These are phyloP conservation scores for Ceriops tagal DNA, from an alignment of 345 rosid genomes.

Conservation along the genomic window DNA sequence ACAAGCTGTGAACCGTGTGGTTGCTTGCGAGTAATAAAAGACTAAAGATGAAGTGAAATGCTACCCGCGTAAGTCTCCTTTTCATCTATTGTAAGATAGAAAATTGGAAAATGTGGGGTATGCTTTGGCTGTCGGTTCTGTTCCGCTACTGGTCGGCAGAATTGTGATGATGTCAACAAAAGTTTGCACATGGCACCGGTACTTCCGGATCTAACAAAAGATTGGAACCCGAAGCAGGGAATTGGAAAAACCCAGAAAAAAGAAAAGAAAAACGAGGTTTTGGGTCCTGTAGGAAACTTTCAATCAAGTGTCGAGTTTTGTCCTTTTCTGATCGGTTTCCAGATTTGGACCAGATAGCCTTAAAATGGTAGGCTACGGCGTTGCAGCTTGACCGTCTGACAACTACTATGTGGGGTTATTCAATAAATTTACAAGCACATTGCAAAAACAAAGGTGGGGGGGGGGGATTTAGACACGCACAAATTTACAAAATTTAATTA, in stretches of 20 bases:
- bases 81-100: slow-evolving; percentile 34
- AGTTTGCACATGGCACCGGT: slow-evolving; percentile 11
- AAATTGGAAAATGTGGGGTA: slow-evolving; percentile 12
- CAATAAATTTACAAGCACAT: background rate
- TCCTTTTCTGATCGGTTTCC: slow-evolving; percentile 36
- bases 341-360: slow-evolving; percentile 23
- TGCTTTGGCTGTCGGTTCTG: slow-evolving; percentile 15
- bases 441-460: no score
- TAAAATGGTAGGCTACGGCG: background rate
- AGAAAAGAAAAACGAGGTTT: slow-evolving; percentile 13
- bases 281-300: slow-evolving; percentile 31
- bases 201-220: slow-evolving; percentile 30
- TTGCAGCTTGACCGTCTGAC: no score
- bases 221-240: slow-evolving; percentile 36
- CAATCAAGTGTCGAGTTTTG: slow-evolving; percentile 26
- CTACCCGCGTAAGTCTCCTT: slow-evolving; percentile 52
- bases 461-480: no score
- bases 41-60: slow-evolving; percentile 15
- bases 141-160: slow-evolving; percentile 8
- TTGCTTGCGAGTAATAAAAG: slow-evolving; percentile 20
- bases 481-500: no score
- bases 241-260: slow-evolving; percentile 11
- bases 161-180: background rate
- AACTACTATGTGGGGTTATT: slow-evolving; percentile 8
- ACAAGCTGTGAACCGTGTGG: slow-evolving; percentile 6